phyloP scores from a whole-genome alignment of 208 protist species.

The Pavlovales sp. region DNA sequence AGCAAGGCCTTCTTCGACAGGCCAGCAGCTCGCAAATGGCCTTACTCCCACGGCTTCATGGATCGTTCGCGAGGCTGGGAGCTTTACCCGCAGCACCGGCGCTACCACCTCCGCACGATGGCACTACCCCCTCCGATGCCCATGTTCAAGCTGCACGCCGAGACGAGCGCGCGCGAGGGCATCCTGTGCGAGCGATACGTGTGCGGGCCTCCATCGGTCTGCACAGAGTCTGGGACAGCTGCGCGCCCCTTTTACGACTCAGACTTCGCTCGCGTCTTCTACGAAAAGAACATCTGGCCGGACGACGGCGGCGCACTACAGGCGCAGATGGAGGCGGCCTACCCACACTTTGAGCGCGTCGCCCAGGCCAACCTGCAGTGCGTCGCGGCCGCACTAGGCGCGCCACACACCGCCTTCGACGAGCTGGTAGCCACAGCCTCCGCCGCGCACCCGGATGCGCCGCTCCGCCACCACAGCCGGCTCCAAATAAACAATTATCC shows the following conservation, averaged over 20 bases:
- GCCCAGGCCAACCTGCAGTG: not conserved
- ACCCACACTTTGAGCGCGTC: not conserved
- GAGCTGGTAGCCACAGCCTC: not conserved
- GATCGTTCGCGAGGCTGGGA: constrained; percentile 6
- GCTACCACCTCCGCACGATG: not conserved
- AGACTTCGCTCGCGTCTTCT: not conserved
- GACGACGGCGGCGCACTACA: not conserved
- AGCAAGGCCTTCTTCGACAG: not conserved
- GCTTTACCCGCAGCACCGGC: not conserved
- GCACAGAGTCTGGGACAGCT: not conserved
- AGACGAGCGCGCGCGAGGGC: not conserved
- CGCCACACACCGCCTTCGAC: not conserved
- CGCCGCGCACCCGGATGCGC: not conserved
- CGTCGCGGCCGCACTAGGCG: not conserved
- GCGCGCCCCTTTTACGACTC: not conserved
- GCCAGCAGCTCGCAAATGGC: not conserved
- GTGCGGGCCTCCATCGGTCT: not conserved
- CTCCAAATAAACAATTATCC: constrained; percentile 1
- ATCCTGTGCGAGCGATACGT: constrained; percentile 11
- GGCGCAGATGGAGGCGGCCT: not conserved
- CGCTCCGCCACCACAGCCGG: constrained; percentile 2
- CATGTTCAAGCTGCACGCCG: not conserved
- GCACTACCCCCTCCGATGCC: not conserved
- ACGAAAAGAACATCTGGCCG: not conserved
- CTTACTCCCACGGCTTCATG: not conserved